Base-by-base conservation (phyloP, 2,329 filamentous ascomycete species). In the Colletotrichum sojae region DNA sequence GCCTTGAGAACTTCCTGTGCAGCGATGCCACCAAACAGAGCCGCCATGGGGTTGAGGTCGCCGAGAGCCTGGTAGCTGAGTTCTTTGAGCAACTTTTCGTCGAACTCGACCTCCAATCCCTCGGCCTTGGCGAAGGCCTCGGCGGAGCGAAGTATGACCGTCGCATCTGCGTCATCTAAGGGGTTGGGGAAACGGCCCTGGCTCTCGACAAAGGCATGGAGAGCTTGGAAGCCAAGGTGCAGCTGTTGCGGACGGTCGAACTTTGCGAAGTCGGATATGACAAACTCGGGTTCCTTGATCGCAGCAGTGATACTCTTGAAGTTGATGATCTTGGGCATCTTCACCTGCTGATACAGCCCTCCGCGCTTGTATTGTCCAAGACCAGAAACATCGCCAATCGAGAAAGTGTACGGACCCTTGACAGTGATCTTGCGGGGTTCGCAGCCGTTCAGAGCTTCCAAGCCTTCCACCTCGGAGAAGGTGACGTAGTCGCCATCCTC, bases 401-500 rank as follows among this genome's bases (percentile, higher is more conserved):
- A 96, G 82, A 99, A 99, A 9, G 95, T 97, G 80, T 98, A 99
- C 4, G 96, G 96, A 0, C 93, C 96, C 83, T 97, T 98, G 57
- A 98, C 94, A 4, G 92, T 94, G 71, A 99, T 89, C 84, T 98
- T 97, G 73, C 93, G 90, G 57, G 96, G 95, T 71, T 94, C 93
- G 52, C 89, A 88, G 74, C 89, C 89, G 79, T 99, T 99, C 71
- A 99, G 82, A 6, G 82, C 90, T 71, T 97, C 95, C 93, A 99
- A 94, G 22, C 96, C 96, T 83, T 96, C 90, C 22, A 99, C 80
- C 79, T 99, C 96, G 2, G 93, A 91, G 80, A 99, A 99, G 9
- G 94, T 97, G 64, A 99, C 94, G 78, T 91, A 97, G 79, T 99
- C 96, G 22, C 95, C 96, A 85, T 99, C 96, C 80, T 98, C 94